phyloP scores from a whole-genome alignment of 176 grass and related monocot genomes.

The Hyparrhenia diplandra region DNA sequence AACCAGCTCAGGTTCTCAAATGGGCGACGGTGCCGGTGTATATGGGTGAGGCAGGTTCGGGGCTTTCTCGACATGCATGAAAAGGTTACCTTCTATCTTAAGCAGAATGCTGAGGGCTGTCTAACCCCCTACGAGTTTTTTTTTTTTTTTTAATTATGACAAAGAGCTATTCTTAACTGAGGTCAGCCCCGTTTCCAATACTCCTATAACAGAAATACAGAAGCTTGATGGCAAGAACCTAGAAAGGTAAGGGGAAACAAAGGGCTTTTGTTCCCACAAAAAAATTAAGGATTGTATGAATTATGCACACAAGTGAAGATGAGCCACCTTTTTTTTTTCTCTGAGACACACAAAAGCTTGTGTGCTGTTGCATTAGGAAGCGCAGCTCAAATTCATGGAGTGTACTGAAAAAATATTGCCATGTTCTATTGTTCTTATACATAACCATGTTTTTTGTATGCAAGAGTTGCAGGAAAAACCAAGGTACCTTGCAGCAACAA shows the following conservation, averaged over 20 bases:
- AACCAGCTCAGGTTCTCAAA: too few species aligned
- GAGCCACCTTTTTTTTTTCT: not conserved
- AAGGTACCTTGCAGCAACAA: constrained; percentile 20
- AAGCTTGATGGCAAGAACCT: not conserved
- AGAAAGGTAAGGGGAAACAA: not conserved
- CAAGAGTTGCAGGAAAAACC: constrained; percentile 2
- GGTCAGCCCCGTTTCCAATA: not conserved
- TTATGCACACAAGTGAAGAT: too few species aligned
- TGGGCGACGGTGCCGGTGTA: too few species aligned
- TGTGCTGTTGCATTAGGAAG: not conserved
- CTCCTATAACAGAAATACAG: not conserved
- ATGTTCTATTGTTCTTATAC: not conserved
- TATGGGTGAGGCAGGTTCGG: too few species aligned
- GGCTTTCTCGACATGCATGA: too few species aligned
- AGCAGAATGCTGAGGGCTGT: too few species aligned
- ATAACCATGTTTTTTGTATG: not conserved
- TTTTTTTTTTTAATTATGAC: too few species aligned
- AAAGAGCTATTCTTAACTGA: not conserved
- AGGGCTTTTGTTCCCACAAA: not conserved
- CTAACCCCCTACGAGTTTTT: not conserved
- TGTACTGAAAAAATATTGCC: not conserved
- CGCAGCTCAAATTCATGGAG: not conserved
- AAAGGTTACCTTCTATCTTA: too few species aligned
- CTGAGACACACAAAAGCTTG: not conserved
- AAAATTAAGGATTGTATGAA: too few species aligned